A percentile compares a stretch with the other conserved stretches of the same genome.
Conservation (phyloP, 2,329 filamentous ascomycete genomes). For the Colletotrichum musicola region DNA sequence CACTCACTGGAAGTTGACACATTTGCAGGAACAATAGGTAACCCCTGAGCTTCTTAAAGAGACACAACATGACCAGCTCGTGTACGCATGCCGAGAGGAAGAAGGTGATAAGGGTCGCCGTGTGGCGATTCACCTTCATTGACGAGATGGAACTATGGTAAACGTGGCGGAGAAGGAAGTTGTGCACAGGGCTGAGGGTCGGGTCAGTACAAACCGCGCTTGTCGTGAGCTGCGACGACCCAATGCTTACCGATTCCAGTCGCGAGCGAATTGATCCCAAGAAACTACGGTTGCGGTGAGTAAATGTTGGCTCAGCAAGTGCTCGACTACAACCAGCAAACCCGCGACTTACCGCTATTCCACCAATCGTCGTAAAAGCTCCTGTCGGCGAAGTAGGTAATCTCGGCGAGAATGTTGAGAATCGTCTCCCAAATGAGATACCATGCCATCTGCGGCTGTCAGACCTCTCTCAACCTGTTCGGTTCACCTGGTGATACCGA, state of each 20-base stretch:
- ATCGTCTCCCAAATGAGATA: slow-evolving; percentile 86
- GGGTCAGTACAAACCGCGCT: not conserved
- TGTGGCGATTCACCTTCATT: slow-evolving; percentile 76
- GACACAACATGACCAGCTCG: slow-evolving; percentile 83
- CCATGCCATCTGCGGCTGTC: slow-evolving; percentile 68
- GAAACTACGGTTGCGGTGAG: slow-evolving; percentile 55
- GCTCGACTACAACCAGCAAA: too few species aligned
- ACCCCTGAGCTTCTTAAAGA: slow-evolving; percentile 82
- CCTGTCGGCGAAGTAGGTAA: slow-evolving; percentile 82
- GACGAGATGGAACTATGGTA: slow-evolving; percentile 83
- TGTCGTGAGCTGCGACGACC: too few species aligned
- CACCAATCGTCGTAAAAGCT: slow-evolving; percentile 78
- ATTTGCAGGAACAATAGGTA: slow-evolving; percentile 82
- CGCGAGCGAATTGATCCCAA: slow-evolving; percentile 83
- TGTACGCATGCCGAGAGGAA: slow-evolving; percentile 78
- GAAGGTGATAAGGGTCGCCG: slow-evolving; percentile 82
- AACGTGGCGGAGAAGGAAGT: slow-evolving; percentile 82
- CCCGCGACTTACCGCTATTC: slow-evolving; percentile 62
- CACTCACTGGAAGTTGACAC: slow-evolving; percentile 74
- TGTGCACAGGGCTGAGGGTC: slow-evolving; percentile 72
- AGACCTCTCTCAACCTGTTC: not conserved
- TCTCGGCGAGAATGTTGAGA: slow-evolving; percentile 80
- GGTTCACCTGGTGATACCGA: slow-evolving; percentile 43
- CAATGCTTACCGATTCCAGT: slow-evolving; percentile 73
- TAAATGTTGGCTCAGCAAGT: too few species aligned